A percentile compares a stretch with the other conserved stretches of the same genome.
Conservation (phyloP, 148 eudicot species). For the Diospyros lotus region DNA sequence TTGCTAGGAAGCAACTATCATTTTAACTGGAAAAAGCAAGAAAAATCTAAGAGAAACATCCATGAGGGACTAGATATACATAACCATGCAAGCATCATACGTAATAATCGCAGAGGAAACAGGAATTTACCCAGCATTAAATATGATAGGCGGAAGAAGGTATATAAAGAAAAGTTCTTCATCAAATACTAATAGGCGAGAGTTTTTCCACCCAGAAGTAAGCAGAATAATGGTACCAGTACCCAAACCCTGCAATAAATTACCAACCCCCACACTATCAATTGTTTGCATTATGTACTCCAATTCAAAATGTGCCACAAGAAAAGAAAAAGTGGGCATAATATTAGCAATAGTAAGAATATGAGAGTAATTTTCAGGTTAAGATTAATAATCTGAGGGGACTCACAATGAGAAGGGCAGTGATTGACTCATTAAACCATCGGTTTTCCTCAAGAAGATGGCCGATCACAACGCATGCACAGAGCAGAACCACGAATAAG, state of each 20-base stretch:
- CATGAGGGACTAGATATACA: not conserved
- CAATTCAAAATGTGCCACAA: not conserved
- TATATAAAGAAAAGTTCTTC: conserved; percentile 59
- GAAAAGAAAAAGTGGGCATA: too few relatives aligned
- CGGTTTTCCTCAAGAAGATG: conserved; percentile 36
- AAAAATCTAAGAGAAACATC: not conserved
- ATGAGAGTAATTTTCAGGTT: not conserved
- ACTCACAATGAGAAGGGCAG: conserved; percentile 34
- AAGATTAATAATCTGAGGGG: not conserved
- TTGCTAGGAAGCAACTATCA: too few relatives aligned
- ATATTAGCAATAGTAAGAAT: not conserved
- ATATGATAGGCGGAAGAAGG: conserved; percentile 69
- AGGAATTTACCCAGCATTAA: conserved; percentile 62
- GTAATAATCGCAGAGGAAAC: not conserved
- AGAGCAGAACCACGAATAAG: conserved; percentile 34
- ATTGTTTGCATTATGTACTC: not conserved
- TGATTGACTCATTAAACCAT: conserved; percentile 41
- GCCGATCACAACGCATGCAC: conserved; percentile 36
- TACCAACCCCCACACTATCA: not conserved
- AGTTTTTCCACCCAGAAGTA: conserved; percentile 30
- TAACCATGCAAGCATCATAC: not conserved
- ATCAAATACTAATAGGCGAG: conserved; percentile 41
- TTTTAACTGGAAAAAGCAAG: not conserved
- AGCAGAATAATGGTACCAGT: conserved; percentile 33
- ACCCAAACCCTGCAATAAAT: conserved; percentile 41